Base-by-base conservation (phyloP, 345 rosid species). In the Sonneratia caseolaris region DNA sequence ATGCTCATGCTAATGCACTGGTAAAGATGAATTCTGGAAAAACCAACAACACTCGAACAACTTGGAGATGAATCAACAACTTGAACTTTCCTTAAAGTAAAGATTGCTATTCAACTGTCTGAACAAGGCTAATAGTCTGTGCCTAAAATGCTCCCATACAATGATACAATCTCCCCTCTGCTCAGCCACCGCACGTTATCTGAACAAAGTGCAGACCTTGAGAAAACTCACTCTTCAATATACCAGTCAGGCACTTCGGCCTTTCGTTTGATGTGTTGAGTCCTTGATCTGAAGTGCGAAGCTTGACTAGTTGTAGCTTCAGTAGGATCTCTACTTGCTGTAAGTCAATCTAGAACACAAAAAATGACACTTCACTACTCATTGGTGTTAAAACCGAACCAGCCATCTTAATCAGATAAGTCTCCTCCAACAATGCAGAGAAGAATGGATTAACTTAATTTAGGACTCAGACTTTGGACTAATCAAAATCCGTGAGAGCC, bases 401-500 rank as follows among this genome's bases (percentile, higher is more conserved):
- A 21, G 14, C 64, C 2, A 59, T 4, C 6, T 15, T 16, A 69
- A 19, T 69, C n/a, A 24, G 62, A 49, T 15, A 21, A 8, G 72
- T 32, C 27, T 19, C 24, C 22, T 16, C 61, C 4, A 15, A 11
- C 5, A 53, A 35, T 37, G 12, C 37, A n/a, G 64, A 70, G 24
- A 24, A 27, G 4, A 70, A 37, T 3, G 21, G 38, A 40, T 18
- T 47, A 62, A 19, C 64, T 21, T 40, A 7, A 57, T 10, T n/a
- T 24, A 19, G 27, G 14, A 5, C 38, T 13, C 38, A 37, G 1
- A 14, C 47, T 35, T 53, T 24, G 70, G 66, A 61, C 61, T 73
- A 69, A 55, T 80, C 74, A 21, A 72, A 38, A 36, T 64, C 78
- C 55, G 5, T 69, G 72, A 89, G 87, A 48, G 97, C 96, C 75